Conservation (phyloP, 345 rosid genomes). For the Laguncularia racemosa region DNA sequence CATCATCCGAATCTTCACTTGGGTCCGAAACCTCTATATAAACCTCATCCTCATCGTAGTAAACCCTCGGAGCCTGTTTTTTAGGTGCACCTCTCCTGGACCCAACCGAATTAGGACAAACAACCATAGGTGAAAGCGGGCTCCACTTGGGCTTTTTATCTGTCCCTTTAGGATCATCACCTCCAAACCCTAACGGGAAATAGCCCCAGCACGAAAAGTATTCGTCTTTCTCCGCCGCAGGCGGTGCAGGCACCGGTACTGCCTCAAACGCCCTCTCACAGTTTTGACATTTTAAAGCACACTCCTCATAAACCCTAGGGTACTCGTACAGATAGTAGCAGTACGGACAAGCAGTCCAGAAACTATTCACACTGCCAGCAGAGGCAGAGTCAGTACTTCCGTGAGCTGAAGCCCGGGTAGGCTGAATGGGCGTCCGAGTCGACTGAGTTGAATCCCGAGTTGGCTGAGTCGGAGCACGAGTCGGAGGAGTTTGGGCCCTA, state of each 20-base stretch:
- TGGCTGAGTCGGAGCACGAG: background rate
- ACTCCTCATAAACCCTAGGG: constrained; percentile 66
- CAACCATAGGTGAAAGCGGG: constrained; percentile 64
- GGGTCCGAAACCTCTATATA: constrained; percentile 55
- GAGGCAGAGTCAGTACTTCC: background rate
- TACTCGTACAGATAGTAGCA: constrained; percentile 79
- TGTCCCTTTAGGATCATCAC: constrained; percentile 11
- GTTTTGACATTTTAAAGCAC: constrained; percentile 62
- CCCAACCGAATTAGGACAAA: constrained; percentile 21
- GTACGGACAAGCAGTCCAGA: constrained; percentile 96
- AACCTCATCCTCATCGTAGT: constrained; percentile 41
- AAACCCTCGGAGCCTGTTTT: constrained; percentile 24
- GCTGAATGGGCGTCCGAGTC: background rate
- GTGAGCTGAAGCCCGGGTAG: background rate
- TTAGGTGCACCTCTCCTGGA: background rate
- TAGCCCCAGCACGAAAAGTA: constrained; percentile 72
- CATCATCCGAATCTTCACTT: constrained; percentile 38
- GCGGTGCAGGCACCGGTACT: constrained; percentile 52
- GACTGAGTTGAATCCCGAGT: background rate
- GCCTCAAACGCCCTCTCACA: constrained; percentile 86
- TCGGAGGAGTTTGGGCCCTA: background rate
- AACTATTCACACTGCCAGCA: constrained; percentile 28
- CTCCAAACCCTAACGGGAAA: constrained; percentile 63
- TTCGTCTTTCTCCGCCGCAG: constrained; percentile 43
- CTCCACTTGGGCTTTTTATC: constrained; percentile 46